phyloP scores from a whole-genome alignment of 2,329 filamentous ascomycete species.

The Penicillium sp. region DNA sequence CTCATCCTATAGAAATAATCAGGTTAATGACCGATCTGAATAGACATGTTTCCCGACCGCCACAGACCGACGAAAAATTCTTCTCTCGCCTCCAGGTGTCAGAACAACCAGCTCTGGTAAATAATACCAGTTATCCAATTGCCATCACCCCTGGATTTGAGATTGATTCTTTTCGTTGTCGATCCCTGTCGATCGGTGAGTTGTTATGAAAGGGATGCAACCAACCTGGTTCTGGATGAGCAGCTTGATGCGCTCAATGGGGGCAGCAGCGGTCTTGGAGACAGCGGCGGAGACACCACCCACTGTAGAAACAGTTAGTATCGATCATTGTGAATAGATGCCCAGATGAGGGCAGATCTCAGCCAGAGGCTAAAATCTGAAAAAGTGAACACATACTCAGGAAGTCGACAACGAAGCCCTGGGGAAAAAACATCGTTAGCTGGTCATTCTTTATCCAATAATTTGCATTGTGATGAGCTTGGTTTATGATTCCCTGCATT shows the following conservation, averaged over 20 bases:
- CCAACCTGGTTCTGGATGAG: slow-evolving; percentile 99
- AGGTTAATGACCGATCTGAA: slow-evolving; percentile 11
- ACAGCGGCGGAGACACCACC: slow-evolving; percentile 99
- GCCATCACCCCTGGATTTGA: neutral
- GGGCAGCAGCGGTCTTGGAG: slow-evolving; percentile 99
- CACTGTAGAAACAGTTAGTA: slow-evolving; percentile 65
- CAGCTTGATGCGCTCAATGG: slow-evolving; percentile 99
- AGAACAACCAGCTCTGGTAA: neutral
- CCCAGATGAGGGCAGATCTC: neutral
- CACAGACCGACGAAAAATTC: slow-evolving; percentile 19
- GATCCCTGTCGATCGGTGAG: neutral
- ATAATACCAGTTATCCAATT: neutral
- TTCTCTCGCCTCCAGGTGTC: neutral
- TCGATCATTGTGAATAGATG: neutral
- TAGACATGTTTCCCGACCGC: neutral
- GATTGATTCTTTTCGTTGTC: neutral
- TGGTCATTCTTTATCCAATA: neutral
- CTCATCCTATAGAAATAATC: slow-evolving; percentile 72
- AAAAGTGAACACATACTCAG: slow-evolving; percentile 72
- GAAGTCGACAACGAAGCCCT: slow-evolving; percentile 98
- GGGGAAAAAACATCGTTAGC: slow-evolving; percentile 31
- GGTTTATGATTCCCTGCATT: neutral
- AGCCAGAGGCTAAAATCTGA: neutral
- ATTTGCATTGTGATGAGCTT: neutral
- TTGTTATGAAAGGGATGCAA: slow-evolving; percentile 24